phyloP scores from a whole-genome alignment of 768 basidiomycete species.

The Serendipita sp. region DNA sequence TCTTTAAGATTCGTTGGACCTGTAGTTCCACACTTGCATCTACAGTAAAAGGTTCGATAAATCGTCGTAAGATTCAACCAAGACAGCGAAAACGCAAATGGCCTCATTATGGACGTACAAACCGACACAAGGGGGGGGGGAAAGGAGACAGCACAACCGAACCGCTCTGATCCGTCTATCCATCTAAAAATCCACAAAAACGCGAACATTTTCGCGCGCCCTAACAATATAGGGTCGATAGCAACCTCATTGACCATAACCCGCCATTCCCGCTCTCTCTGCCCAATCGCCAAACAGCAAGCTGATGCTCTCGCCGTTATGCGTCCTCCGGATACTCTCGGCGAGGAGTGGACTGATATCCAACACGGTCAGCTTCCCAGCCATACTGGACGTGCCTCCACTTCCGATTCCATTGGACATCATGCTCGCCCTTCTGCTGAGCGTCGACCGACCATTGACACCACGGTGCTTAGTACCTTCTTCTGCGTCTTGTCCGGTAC shows the following conservation, averaged over 20 bases:
- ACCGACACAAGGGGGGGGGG: too few species aligned
- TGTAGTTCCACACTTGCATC: too few species aligned
- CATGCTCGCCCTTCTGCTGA: too few species aligned
- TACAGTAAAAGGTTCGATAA: too few species aligned
- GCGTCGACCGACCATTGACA: neutral
- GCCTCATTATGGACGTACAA: too few species aligned
- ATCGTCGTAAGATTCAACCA: too few species aligned
- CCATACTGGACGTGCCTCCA: constrained; percentile 21
- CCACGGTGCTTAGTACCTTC: neutral
- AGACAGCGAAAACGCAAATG: too few species aligned
- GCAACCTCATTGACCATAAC: neutral
- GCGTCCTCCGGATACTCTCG: constrained; percentile 87
- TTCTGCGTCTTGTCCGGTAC: neutral
- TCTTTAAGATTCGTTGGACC: too few species aligned
- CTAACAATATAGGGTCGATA: neutral
- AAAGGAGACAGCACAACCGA: too few species aligned
- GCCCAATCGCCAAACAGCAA: constrained; percentile 69
- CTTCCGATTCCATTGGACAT: neutral
- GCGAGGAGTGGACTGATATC: constrained; percentile 87
- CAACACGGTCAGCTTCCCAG: constrained; percentile 69
- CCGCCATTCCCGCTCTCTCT: neutral
- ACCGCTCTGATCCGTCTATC: neutral
- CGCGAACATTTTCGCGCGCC: too few species aligned
- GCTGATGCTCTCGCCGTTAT: constrained; percentile 87
- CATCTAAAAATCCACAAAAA: neutral